Evolutionary conservation across 345 rosid species (phyloP).

Genomic region (Schrenkiella parvula): DNA sequence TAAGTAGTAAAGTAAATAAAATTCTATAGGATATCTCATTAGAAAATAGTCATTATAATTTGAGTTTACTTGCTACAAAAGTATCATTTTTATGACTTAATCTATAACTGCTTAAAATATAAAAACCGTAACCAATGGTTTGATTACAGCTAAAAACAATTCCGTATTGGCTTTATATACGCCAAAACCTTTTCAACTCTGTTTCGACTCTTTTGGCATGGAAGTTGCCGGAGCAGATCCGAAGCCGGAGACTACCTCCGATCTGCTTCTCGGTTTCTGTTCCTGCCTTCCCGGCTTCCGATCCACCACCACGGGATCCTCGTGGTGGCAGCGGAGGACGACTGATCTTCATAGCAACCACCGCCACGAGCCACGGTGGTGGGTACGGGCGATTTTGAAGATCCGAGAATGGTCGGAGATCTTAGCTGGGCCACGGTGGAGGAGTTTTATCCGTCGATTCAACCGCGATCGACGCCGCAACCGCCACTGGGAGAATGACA

Average conservation of each 20-base stretch:
- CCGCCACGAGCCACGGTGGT: constrained; percentile 33
- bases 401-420: constrained; percentile 86
- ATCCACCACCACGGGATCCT: constrained; percentile 25
- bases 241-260: constrained; percentile 19
- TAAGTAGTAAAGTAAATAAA: too few relatives aligned
- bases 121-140: not conserved
- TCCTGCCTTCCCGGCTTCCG: constrained; percentile 46
- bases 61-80: too few relatives aligned
- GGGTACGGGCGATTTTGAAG: constrained; percentile 50
- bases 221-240: constrained; percentile 11
- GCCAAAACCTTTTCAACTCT: not conserved
- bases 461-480: constrained; percentile 44
- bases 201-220: constrained; percentile 15
- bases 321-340: constrained; percentile 50
- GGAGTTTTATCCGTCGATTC: constrained; percentile 75
- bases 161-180: not conserved
- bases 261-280: constrained; percentile 31
- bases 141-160: not conserved
- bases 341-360: constrained; percentile 25
- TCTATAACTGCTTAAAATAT: not conserved
- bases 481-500: not conserved
- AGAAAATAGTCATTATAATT: too few relatives aligned
- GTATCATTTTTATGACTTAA: not conserved
- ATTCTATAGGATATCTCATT: too few relatives aligned
- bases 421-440: constrained; percentile 86